Conservation (phyloP, 768 basidiomycete genomes). For the Cantharellus cinnabarinus region DNA sequence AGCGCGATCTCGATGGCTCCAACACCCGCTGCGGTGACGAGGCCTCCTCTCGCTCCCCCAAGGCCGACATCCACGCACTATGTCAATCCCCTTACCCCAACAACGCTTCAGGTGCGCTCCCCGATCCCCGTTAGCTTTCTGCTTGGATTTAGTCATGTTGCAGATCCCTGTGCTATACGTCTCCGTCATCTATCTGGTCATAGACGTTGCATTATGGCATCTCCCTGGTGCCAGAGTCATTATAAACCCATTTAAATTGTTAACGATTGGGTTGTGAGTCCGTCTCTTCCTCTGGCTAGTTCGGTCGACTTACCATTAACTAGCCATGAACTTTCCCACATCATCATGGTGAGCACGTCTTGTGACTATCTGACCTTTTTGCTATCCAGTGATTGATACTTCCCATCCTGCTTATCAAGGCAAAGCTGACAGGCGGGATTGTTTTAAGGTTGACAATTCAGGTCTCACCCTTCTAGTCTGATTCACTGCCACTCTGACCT, state of each 20-base stretch:
- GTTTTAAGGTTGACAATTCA: constrained; percentile 27
- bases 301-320: neutral
- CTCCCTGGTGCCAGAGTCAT: constrained; percentile 58
- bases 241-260: constrained; percentile 51
- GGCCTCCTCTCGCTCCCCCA: neutral
- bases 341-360: constrained; percentile 36
- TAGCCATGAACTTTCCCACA: constrained; percentile 64
- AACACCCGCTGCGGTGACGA: neutral
- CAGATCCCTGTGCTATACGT: constrained; percentile 18
- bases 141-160: neutral
- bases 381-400: neutral
- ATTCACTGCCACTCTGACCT: neutral
- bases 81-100: neutral
- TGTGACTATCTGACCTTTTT: constrained; percentile 1
- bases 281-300: neutral
- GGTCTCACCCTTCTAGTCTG: neutral
- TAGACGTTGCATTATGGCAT: constrained; percentile 77
- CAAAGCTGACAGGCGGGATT: constrained; percentile 57
- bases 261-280: constrained; percentile 52
- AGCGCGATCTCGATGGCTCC: neutral
- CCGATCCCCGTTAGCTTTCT: neutral
- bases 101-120: neutral
- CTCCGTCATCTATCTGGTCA: constrained; percentile 60
- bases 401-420: constrained; percentile 23
- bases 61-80: neutral